Evolutionary conservation across 2,329 filamentous ascomycete species (phyloP), one percentile per base, ranked within the genome.

Genomic region (Diaporthe aspalathi): DNA sequence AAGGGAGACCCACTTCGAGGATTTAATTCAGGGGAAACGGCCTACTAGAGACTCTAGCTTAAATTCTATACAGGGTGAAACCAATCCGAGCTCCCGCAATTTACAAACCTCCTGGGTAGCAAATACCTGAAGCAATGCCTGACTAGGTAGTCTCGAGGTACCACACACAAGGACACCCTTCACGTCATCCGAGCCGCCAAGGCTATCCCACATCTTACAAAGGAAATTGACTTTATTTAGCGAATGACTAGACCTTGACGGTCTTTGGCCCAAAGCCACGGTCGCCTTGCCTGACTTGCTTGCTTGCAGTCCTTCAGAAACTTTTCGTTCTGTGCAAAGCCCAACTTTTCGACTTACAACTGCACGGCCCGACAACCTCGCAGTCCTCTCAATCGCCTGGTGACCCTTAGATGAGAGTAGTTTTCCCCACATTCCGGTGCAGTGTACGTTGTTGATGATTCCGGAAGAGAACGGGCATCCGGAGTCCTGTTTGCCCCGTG

Each of bases 11-110:
- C 60, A 65, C 29, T 6, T 12, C 50, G 29, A 65, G 27, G 20
- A 45, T 17, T 12, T 27, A 65, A 65, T 65, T 38, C 60, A 65
- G 43, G 45, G 60, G 60, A 65, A 50, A 50, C 35, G 20, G 4
- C 12, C n/a, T 24, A n/a, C 20, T 38, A 16, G 45, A n/a, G 17
- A 20, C n/a, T 50, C 20, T 50, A 65, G 60, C 12, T 65, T 20
- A 24, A n/a, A 2, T 65, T 24, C 14, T 22, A 12, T n/a, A 35
- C n/a, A 63, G 50, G 45, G 53, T 65, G 60, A 50, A 65, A 65
- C 60, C 22, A 49, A 29, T 29, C 45, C 45, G 29, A 50, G 60
- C n/a, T 35, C 7, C 29, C 60, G 60, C 24, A 49, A 12, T 27
- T n/a, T 17, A 14, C 29, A 32, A 45, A 16, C 22, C 17, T 24